Evolutionary conservation across 2,329 filamentous ascomycete species (phyloP).

Genomic region (Trichoderma sp.): DNA sequence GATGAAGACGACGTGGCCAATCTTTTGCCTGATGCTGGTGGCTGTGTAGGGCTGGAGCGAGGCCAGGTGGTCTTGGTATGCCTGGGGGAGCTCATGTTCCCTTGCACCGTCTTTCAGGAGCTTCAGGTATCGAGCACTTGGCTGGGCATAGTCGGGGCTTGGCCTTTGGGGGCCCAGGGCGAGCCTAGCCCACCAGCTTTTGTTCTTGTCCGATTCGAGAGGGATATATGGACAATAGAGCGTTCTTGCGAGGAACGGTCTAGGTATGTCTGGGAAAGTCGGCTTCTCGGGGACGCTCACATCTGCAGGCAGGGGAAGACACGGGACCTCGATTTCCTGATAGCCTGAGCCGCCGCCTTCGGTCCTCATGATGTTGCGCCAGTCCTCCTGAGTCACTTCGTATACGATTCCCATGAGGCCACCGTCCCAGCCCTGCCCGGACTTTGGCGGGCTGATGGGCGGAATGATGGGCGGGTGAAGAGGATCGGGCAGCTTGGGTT

Average conservation of each 20-base stretch:
- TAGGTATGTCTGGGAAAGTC: conserved; percentile 51
- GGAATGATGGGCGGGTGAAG: conserved; percentile 37
- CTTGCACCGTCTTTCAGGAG: conserved; percentile 75
- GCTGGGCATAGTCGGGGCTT: conserved; percentile 72
- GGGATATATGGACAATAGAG: conserved; percentile 68
- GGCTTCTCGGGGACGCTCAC: conserved; percentile 66
- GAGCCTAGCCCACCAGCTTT: conserved; percentile 51
- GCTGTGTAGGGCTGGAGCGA: conserved; percentile 69
- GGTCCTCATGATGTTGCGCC: conserved; percentile 80
- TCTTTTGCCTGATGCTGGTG: conserved; percentile 65
- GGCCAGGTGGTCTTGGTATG: conserved; percentile 75
- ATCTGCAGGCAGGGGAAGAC: conserved; percentile 65
- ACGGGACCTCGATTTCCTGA: conserved; percentile 77
- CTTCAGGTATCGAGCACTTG: conserved; percentile 80
- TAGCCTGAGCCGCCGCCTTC: conserved; percentile 89
- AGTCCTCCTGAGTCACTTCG: conserved; percentile 84
- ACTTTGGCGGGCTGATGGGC: conserved; percentile 30
- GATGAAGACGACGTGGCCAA: conserved; percentile 67
- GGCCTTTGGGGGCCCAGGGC: conserved; percentile 55
- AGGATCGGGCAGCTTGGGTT: conserved; percentile 39
- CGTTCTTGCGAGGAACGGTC: conserved; percentile 80
- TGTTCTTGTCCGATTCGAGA: conserved; percentile 37
- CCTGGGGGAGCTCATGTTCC: conserved; percentile 76
- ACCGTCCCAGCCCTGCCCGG: conserved; percentile 63
- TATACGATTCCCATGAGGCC: conserved; percentile 92